Conservation (phyloP, 163 green algal species). For the Volvox carteri region DNA sequence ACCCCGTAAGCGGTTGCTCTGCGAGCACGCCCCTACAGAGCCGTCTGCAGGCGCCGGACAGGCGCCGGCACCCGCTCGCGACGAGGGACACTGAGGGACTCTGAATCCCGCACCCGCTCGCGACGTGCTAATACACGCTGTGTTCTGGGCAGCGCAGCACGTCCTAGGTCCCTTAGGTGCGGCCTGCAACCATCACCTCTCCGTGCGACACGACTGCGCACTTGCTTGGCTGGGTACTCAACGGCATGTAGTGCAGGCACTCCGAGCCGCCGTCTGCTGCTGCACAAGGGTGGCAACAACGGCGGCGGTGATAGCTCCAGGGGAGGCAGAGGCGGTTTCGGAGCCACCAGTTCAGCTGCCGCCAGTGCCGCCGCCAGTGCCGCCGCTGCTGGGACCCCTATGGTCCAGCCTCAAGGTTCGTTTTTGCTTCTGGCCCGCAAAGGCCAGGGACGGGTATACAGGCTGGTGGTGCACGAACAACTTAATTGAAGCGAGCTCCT, state of each 20-base stretch:
- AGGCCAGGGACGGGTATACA: too few relatives aligned
- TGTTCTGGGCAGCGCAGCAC: neutral
- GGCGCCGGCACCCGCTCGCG: too few relatives aligned
- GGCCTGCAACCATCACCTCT: conserved; percentile 7
- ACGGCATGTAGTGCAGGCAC: neutral
- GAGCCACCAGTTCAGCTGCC: too few relatives aligned
- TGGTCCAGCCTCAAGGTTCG: conserved; percentile 36
- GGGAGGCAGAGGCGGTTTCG: neutral
- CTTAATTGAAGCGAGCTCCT: too few relatives aligned
- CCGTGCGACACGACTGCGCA: neutral
- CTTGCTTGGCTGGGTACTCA: neutral
- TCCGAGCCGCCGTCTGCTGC: too few relatives aligned
- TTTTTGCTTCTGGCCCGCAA: too few relatives aligned
- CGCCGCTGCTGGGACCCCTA: neutral
- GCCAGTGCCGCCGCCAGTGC: too few relatives aligned
- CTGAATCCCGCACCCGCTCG: too few relatives aligned
- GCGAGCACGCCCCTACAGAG: neutral
- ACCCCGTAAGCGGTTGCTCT: neutral
- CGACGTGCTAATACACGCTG: too few relatives aligned
- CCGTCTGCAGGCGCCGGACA: too few relatives aligned
- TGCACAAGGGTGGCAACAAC: neutral
- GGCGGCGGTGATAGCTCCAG: neutral
- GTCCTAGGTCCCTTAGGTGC: neutral
- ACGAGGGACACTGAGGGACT: too few relatives aligned
- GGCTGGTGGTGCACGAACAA: too few relatives aligned